These are phyloP conservation scores for Flueggea neowawraea DNA, from an alignment of 441 rosid genomes.

Conservation along the genomic window DNA sequence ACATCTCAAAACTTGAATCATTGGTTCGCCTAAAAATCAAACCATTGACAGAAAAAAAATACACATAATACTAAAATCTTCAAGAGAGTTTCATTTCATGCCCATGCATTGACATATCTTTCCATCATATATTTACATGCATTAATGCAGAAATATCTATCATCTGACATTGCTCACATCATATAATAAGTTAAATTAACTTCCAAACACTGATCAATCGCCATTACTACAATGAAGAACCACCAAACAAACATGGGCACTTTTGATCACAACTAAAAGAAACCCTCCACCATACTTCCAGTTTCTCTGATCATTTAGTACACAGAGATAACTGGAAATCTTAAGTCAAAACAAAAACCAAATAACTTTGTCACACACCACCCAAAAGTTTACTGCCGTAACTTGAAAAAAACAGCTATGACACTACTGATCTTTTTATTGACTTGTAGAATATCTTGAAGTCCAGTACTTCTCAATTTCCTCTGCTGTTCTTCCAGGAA, in stretches of 20 bases:
- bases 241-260: conserved; percentile 7
- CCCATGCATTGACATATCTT: neutral
- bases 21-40: too few relatives aligned
- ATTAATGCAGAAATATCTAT: neutral
- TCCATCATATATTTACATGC: neutral
- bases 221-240: conserved; percentile 8
- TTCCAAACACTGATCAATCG: neutral
- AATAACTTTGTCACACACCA: neutral
- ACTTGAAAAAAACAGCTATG: neutral
- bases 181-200: neutral
- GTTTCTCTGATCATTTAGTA: neutral
- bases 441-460: conserved; percentile 8
- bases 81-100: too few relatives aligned
- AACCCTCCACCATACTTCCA: neutral
- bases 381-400: conserved; percentile 12
- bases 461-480: conserved; percentile 6
- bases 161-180: neutral
- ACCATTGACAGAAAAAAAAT: too few relatives aligned
- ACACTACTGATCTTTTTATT: conserved; percentile 6
- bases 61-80: too few relatives aligned
- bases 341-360: neutral
- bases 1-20: too few relatives aligned
- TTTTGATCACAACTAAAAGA: neutral
- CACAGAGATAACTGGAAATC: neutral
- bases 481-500: conserved; percentile 37